These are phyloP conservation scores for Zizania palustris DNA, from an alignment of 202 grass and related monocot species.

Conservation along the genomic window DNA sequence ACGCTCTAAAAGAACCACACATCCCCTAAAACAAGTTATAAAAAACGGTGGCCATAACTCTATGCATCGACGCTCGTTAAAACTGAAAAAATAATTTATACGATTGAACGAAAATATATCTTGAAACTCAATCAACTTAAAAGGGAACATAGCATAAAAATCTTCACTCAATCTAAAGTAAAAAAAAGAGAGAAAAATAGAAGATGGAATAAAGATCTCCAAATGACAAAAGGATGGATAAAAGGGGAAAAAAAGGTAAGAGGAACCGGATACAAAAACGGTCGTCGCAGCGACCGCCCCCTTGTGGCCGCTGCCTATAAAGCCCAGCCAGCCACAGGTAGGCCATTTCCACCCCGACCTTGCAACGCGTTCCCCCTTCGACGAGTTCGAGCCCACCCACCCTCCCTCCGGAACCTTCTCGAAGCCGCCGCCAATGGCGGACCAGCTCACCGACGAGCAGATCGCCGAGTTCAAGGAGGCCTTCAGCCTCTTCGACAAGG, in stretches of 20 bases:
- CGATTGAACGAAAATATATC: too few relatives aligned
- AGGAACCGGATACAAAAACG: too few relatives aligned
- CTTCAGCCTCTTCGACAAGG: slow-evolving; percentile 99
- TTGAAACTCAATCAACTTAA: too few relatives aligned
- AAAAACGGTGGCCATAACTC: too few relatives aligned
- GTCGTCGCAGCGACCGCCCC: too few relatives aligned
- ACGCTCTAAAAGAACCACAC: too few relatives aligned
- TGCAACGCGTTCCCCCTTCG: slow-evolving; percentile 14
- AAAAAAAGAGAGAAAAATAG: not conserved
- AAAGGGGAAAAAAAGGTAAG: not conserved
- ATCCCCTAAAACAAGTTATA: too few relatives aligned
- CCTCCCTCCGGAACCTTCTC: slow-evolving; percentile 4
- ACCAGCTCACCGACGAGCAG: slow-evolving; percentile 88
- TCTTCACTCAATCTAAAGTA: too few relatives aligned
- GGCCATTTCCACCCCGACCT: not conserved
- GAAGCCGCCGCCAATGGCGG: slow-evolving; percentile 58
- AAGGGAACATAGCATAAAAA: too few relatives aligned
- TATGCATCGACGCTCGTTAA: too few relatives aligned
- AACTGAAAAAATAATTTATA: too few relatives aligned
- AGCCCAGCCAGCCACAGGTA: not conserved
- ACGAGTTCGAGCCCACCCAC: not conserved
- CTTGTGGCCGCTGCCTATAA: slow-evolving; percentile 22
- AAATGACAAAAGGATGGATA: not conserved
- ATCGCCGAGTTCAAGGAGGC: slow-evolving; percentile 95
- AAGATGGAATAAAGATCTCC: slow-evolving; percentile 16